phyloP scores from a whole-genome alignment of 305 asterid genomes.

The Fraxinus xanthoxyloides region DNA sequence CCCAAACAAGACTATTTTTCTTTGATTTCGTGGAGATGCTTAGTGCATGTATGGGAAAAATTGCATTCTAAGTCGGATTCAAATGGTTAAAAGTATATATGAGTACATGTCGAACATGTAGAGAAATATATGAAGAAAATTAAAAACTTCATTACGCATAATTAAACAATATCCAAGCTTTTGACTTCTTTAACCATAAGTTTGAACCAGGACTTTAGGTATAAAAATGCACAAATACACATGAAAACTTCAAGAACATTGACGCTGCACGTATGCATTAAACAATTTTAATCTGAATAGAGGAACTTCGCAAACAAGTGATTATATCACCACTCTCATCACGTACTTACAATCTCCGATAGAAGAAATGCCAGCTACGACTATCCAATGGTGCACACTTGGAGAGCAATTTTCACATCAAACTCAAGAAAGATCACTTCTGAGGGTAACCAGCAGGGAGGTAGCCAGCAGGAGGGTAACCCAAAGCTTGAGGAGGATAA shows the following conservation, averaged over 20 bases:
- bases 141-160: neutral
- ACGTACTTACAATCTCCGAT: constrained; percentile 15
- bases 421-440: constrained; percentile 32
- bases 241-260: constrained; percentile 4
- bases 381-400: constrained; percentile 12
- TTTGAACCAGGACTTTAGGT: neutral
- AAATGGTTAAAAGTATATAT: neutral
- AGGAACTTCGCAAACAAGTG: constrained; percentile 9
- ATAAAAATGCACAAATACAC: constrained; percentile 9
- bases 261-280: constrained; percentile 20
- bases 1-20: neutral
- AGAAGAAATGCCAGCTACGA: neutral
- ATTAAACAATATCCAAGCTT: neutral
- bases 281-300: neutral
- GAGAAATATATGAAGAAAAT: neutral
- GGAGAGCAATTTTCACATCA: neutral
- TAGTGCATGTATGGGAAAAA: neutral
- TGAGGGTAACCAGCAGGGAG: constrained; percentile 39
- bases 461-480: constrained; percentile 47
- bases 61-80: neutral
- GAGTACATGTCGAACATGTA: neutral
- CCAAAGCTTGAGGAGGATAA: constrained; percentile 38
- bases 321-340: constrained; percentile 5
- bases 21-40: neutral
- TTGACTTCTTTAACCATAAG: neutral